phyloP scores from a whole-genome alignment of 345 rosid genomes.

The Camelina hispida region DNA sequence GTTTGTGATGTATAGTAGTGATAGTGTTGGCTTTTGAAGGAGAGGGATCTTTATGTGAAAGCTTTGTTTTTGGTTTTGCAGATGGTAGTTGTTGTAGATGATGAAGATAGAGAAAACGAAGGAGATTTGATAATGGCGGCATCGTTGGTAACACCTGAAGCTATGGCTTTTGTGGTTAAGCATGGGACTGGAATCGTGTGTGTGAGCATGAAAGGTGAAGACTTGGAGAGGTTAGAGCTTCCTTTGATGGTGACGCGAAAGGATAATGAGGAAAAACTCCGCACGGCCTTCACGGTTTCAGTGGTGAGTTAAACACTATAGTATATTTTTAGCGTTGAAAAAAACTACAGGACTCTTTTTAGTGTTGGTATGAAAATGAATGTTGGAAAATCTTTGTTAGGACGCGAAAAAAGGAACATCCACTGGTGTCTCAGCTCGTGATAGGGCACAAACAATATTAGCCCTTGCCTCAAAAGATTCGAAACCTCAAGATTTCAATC shows the following conservation, averaged over 20 bases:
- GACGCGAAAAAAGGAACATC: conserved; percentile 82
- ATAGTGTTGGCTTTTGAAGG: conserved; percentile 26
- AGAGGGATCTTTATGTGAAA: background rate
- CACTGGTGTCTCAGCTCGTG: conserved; percentile 90
- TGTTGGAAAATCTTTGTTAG: conserved; percentile 39
- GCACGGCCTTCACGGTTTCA: conserved; percentile 86
- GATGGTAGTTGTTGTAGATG: conserved; percentile 90
- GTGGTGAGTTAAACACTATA: conserved; percentile 57
- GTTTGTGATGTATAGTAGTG: conserved; percentile 37
- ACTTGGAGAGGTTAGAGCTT: conserved; percentile 82
- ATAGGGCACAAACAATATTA: conserved; percentile 76
- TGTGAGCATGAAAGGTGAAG: conserved; percentile 82
- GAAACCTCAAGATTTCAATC: conserved; percentile 76
- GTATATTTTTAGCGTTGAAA: background rate
- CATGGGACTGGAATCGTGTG: conserved; percentile 93
- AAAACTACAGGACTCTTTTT: background rate
- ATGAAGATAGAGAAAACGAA: conserved; percentile 94
- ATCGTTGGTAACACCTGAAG: conserved; percentile 73
- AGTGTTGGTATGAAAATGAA: conserved; percentile 12
- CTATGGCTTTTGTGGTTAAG: conserved; percentile 89
- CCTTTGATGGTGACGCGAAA: conserved; percentile 83
- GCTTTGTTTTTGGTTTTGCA: conserved; percentile 34
- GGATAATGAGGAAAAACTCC: conserved; percentile 83
- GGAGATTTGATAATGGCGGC: conserved; percentile 96
- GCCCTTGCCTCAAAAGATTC: conserved; percentile 78